Evolutionary conservation across 2,329 filamentous ascomycete species (phyloP).

Genomic region (Ramularia collo-cygni): DNA sequence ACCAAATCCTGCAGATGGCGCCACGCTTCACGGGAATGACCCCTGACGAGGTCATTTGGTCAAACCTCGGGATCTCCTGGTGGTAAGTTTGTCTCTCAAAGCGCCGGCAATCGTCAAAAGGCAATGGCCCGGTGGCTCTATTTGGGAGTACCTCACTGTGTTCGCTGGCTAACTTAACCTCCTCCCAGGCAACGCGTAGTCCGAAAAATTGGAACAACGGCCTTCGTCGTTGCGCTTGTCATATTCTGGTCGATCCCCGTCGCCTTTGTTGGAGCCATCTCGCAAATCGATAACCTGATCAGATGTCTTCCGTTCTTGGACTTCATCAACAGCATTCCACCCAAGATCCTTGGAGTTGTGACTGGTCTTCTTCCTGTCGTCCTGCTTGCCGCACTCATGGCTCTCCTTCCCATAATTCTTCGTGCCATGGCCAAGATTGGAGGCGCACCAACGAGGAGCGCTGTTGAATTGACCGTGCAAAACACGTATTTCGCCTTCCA

Average conservation of each 20-base stretch:
- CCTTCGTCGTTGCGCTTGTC: constrained; percentile 69
- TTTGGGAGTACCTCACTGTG: too few species aligned
- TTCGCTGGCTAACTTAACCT: too few species aligned
- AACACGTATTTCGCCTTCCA: constrained; percentile 89
- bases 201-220: constrained; percentile 55
- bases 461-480: constrained; percentile 82
- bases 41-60: constrained; percentile 82
- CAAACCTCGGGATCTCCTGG: constrained; percentile 74
- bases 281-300: constrained; percentile 63
- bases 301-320: constrained; percentile 52
- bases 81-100: constrained; percentile 49
- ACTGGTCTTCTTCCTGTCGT: constrained; percentile 78
- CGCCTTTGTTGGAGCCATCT: constrained; percentile 74
- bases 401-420: constrained; percentile 75
- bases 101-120: too few species aligned
- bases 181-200: constrained; percentile 48
- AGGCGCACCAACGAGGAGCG: constrained; percentile 71
- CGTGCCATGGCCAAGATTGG: constrained; percentile 70
- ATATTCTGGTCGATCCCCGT: constrained; percentile 80
- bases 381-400: constrained; percentile 74
- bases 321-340: constrained; percentile 68
- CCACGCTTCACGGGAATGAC: constrained; percentile 77
- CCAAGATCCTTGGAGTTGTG: constrained; percentile 68
- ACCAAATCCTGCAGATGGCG: constrained; percentile 78
- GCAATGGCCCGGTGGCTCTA: too few species aligned